Evolutionary conservation across 805 yeast species (phyloP).

Genomic region (Brettanomyces sp.): DNA sequence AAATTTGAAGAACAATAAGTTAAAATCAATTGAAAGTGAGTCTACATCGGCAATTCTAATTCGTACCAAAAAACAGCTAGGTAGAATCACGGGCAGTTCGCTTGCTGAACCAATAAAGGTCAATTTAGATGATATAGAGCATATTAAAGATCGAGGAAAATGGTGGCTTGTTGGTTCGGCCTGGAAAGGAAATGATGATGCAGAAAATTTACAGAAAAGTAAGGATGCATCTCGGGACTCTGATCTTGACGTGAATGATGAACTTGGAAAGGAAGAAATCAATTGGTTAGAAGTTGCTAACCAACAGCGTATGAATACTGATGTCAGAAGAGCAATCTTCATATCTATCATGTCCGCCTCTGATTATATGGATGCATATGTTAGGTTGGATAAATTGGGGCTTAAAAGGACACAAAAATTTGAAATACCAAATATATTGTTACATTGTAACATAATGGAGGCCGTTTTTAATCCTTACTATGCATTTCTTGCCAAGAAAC

Average conservation of each 20-base stretch:
- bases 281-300: conserved; percentile 76
- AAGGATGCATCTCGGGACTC: conserved; percentile 30
- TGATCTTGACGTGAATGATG: conserved; percentile 55
- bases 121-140: conserved; percentile 68
- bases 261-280: conserved; percentile 18
- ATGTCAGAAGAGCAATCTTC: conserved; percentile 86
- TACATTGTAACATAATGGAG: conserved; percentile 83
- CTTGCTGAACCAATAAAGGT: conserved; percentile 75
- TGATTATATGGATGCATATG: conserved; percentile 81
- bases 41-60: conserved; percentile 41
- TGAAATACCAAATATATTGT: conserved; percentile 76
- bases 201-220: conserved; percentile 5
- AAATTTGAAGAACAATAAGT: conserved; percentile 77
- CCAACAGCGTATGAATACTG: conserved; percentile 89
- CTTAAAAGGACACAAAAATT: conserved; percentile 72
- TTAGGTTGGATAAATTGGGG: conserved; percentile 69
- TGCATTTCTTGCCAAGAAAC: conserved; percentile 64
- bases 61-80: conserved; percentile 56
- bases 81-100: conserved; percentile 37
- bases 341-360: conserved; percentile 92
- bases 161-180: conserved; percentile 99
- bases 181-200: conserved; percentile 59
- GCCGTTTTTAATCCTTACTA: conserved; percentile 84
- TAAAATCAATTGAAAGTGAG: conserved; percentile 45
- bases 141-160: conserved; percentile 74